Percentiles rank a stretch among this genome's conserved stretches.
Conservation (phyloP, 306 rosid species). For the Crataegus laevigata region DNA sequence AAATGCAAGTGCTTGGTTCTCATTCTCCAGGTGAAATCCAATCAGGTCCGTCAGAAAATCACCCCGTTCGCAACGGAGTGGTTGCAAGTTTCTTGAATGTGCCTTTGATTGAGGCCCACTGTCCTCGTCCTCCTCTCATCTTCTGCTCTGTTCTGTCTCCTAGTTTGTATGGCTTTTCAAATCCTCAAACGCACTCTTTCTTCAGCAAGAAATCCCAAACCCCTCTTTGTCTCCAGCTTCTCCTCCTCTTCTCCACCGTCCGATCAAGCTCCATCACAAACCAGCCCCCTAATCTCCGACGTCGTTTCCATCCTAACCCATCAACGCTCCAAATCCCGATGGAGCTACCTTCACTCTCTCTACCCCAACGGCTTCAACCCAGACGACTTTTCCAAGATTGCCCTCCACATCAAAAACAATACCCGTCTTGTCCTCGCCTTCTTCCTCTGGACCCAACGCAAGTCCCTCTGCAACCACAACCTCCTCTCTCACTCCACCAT, state of each 20-base stretch:
- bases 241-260: conserved; percentile 15
- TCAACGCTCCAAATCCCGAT: conserved; percentile 71
- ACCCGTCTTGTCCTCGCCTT: conserved; percentile 68
- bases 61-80: too few species aligned
- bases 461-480: conserved; percentile 54
- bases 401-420: conserved; percentile 47
- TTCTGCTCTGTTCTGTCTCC: too few species aligned
- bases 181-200: conserved; percentile 16
- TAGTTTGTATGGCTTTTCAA: conserved; percentile 27
- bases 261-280: not conserved
- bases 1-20: too few species aligned
- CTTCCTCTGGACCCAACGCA: conserved; percentile 52
- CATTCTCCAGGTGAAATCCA: too few species aligned
- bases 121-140: not conserved
- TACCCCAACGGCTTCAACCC: conserved; percentile 51
- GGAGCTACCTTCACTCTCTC: conserved; percentile 49
- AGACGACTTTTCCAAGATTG: conserved; percentile 45
- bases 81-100: not conserved
- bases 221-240: conserved; percentile 1
- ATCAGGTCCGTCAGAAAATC: too few species aligned
- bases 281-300: conserved; percentile 14
- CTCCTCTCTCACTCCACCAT: conserved; percentile 56
- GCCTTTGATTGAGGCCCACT: not conserved
- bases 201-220: conserved; percentile 6
- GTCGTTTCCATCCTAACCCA: conserved; percentile 54